Conservation (phyloP, 2,329 filamentous ascomycete species). For the Metarhizium sp. region DNA sequence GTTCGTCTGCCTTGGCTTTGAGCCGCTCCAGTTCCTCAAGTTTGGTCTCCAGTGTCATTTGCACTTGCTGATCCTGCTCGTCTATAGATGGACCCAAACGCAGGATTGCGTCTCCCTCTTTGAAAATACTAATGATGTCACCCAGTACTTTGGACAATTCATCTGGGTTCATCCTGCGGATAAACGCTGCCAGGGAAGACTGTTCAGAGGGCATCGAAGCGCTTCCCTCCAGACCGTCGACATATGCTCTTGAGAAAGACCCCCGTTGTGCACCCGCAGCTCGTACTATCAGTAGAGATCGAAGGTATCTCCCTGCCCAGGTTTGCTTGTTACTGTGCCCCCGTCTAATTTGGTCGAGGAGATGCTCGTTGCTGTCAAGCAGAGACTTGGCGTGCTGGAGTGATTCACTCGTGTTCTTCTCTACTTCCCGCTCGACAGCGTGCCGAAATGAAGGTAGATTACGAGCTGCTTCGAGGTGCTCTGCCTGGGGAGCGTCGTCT, state of each 20-base stretch:
- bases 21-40: conserved; percentile 38
- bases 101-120: conserved; percentile 27
- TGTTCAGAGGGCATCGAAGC: conserved; percentile 38
- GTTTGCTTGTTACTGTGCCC: conserved; percentile 22
- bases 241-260: conserved; percentile 49
- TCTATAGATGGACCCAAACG: conserved; percentile 22
- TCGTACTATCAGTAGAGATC: conserved; percentile 37
- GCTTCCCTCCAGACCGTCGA: conserved; percentile 49
- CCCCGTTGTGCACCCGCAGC: conserved; percentile 25
- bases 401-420: conserved; percentile 29
- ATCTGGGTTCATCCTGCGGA: conserved; percentile 45
- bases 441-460: conserved; percentile 59
- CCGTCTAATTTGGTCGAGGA: conserved; percentile 34
- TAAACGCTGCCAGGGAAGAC: conserved; percentile 42
- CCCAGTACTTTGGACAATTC: conserved; percentile 18
- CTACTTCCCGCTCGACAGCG: conserved; percentile 39
- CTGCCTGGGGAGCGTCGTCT: conserved; percentile 34
- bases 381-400: conserved; percentile 37
- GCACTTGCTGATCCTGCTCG: conserved; percentile 21
- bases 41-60: conserved; percentile 28
- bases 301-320: conserved; percentile 35
- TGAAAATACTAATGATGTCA: conserved; percentile 17
- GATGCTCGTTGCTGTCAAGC: conserved; percentile 49
- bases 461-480: conserved; percentile 59
- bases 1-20: conserved; percentile 31